Conservation (phyloP, 148 eudicot genomes). For the Persicaria maculosa region DNA sequence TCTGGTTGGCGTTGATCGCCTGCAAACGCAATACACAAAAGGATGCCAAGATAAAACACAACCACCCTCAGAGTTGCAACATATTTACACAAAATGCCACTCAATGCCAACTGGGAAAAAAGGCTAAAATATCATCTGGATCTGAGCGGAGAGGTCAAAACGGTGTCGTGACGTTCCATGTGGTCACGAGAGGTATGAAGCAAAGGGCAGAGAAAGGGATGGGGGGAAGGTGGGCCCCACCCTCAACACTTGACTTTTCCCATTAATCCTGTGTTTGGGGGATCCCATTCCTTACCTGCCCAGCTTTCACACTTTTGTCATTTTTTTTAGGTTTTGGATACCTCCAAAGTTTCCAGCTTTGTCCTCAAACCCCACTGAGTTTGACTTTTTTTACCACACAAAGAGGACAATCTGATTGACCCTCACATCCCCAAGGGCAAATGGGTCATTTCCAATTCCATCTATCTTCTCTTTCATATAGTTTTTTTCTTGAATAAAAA, state of each 20-base stretch:
- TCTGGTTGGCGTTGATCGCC: slow-evolving; percentile 78
- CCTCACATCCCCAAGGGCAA: slow-evolving; percentile 27
- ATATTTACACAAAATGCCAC: slow-evolving; percentile 5
- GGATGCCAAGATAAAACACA: background rate
- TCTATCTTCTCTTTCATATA: background rate
- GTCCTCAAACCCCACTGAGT: slow-evolving; percentile 15
- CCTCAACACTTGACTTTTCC: slow-evolving; percentile 23
- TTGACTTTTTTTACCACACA: slow-evolving; percentile 19
- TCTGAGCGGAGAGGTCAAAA: slow-evolving; percentile 31
- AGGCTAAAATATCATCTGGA: background rate
- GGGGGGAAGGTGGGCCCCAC: background rate
- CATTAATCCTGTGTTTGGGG: background rate
- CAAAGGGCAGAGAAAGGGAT: background rate
- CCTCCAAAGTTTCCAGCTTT: slow-evolving; percentile 29
- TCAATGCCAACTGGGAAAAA: background rate
- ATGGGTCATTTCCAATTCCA: slow-evolving; percentile 40
- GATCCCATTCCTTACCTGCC: background rate
- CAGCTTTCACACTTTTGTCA: slow-evolving; percentile 8
- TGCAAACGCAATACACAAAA: slow-evolving; percentile 24
- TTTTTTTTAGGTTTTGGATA: background rate
- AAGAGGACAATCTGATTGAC: slow-evolving; percentile 48
- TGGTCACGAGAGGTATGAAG: slow-evolving; percentile 22
- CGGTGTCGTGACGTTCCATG: slow-evolving; percentile 14
- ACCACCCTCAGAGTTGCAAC: background rate
- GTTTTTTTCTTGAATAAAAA: background rate